A percentile compares a stretch with the other conserved stretches of the same genome.
These are phyloP conservation scores for Coleophoma crateriformis DNA, from an alignment of 2,329 filamentous ascomycete genomes.

Conservation along the genomic window DNA sequence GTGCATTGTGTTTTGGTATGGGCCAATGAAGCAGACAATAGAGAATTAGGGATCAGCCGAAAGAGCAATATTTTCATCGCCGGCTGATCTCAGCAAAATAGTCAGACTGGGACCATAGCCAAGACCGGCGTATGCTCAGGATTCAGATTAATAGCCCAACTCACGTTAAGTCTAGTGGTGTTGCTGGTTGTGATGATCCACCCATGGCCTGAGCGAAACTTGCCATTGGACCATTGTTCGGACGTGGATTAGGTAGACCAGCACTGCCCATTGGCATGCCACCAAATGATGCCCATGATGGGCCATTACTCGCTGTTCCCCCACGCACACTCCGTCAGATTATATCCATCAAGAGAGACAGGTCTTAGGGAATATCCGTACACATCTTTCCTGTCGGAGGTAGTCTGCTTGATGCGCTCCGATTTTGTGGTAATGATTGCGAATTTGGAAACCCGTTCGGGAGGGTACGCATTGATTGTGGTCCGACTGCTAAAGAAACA, in stretches of 20 bases:
- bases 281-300: constrained; percentile 57
- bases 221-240: constrained; percentile 51
- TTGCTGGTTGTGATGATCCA: constrained; percentile 53
- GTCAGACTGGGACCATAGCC: too few species aligned
- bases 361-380: constrained; percentile 29
- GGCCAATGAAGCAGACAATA: too few species aligned
- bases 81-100: too few species aligned
- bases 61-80: too few species aligned
- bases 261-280: constrained; percentile 55
- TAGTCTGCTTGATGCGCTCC: constrained; percentile 52
- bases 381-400: constrained; percentile 62
- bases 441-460: constrained; percentile 54
- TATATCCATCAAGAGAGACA: not conserved
- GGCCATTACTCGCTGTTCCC: constrained; percentile 25
- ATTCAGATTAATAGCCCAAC: constrained; percentile 26
- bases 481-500: constrained; percentile 36
- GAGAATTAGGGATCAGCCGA: too few species aligned
- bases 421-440: constrained; percentile 50
- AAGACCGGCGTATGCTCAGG: too few species aligned
- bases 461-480: constrained; percentile 57
- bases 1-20: too few species aligned
- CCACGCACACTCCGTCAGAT: constrained; percentile 14
- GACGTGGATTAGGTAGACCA: constrained; percentile 45
- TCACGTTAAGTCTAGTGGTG: constrained; percentile 60
- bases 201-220: constrained; percentile 63